Conservation (phyloP, 495 filamentous ascomycete species). For the Pseudevernia furfuracea region DNA sequence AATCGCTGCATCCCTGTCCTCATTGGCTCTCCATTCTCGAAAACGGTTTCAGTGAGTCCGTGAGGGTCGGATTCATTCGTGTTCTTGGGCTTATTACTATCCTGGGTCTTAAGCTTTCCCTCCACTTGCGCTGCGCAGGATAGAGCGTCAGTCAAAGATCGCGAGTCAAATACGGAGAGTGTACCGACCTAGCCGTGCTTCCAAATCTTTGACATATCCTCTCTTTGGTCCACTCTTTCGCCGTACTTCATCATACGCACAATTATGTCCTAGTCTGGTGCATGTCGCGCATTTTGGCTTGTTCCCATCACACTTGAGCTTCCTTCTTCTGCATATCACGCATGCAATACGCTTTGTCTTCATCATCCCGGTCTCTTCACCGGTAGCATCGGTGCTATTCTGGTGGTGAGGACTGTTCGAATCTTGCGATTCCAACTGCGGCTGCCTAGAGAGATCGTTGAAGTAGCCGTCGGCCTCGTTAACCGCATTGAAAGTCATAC, state of each 20-base stretch:
- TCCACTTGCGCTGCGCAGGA: slow-evolving; percentile 78
- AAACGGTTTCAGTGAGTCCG: slow-evolving; percentile 21
- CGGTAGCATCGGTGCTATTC: slow-evolving; percentile 26
- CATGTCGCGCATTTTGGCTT: slow-evolving; percentile 90
- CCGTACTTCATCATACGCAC: slow-evolving; percentile 90
- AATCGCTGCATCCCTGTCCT: slow-evolving; percentile 19
- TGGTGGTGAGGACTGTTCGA: slow-evolving; percentile 27
- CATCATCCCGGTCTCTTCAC: slow-evolving; percentile 53
- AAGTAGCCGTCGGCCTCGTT: slow-evolving; percentile 42
- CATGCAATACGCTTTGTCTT: slow-evolving; percentile 95
- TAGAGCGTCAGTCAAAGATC: neutral
- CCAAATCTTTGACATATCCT: slow-evolving; percentile 95
- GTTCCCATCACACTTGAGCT: slow-evolving; percentile 68
- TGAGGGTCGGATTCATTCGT: slow-evolving; percentile 28
- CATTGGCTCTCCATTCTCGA: neutral
- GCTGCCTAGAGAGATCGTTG: slow-evolving; percentile 49
- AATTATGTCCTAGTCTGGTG: slow-evolving; percentile 77
- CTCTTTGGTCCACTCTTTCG: slow-evolving; percentile 97
- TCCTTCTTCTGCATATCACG: slow-evolving; percentile 87
- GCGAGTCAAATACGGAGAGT: neutral
- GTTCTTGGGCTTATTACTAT: slow-evolving; percentile 23
- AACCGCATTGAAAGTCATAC: slow-evolving; percentile 38
- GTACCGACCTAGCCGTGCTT: slow-evolving; percentile 77
- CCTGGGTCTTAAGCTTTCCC: slow-evolving; percentile 56
- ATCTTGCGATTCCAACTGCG: slow-evolving; percentile 28